These are phyloP conservation scores for Neurospora pannonica DNA, from an alignment of 495 filamentous ascomycete species.

Conservation along the genomic window DNA sequence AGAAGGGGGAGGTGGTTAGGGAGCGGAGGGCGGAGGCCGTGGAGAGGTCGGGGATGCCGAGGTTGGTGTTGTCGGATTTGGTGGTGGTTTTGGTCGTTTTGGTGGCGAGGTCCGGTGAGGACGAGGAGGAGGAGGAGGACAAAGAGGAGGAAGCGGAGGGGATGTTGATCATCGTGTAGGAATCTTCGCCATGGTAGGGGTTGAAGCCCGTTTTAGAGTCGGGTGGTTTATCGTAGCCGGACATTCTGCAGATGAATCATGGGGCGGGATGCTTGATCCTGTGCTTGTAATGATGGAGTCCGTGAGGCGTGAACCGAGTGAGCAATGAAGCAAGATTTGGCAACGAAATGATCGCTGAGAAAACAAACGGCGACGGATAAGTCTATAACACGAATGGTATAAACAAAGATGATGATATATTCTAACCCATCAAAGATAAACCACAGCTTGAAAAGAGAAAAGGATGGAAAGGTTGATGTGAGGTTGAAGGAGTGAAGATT, in stretches of 20 bases:
- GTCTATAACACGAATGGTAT: not conserved
- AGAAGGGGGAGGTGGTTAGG: slow-evolving; percentile 23
- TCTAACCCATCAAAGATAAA: not conserved
- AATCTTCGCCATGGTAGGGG: not conserved
- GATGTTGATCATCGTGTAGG: not conserved
- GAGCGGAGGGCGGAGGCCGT: slow-evolving; percentile 13
- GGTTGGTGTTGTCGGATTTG: not conserved
- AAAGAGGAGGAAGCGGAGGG: not conserved
- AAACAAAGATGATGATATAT: not conserved
- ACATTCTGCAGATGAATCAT: not conserved
- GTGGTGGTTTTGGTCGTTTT: not conserved
- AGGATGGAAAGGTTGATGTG: too few relatives aligned
- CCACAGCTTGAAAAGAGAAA: too few relatives aligned
- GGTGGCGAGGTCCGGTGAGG: not conserved
- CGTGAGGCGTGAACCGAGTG: not conserved
- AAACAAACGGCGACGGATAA: too few relatives aligned
- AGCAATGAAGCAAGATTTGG: not conserved
- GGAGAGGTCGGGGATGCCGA: not conserved
- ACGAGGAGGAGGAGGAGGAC: not conserved
- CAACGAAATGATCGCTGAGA: too few relatives aligned
- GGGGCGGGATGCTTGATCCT: not conserved
- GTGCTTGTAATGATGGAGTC: not conserved
- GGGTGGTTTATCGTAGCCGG: not conserved
- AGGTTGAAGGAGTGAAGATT: not conserved
- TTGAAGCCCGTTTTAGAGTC: not conserved